These are phyloP conservation scores for Ploettnerulaceae sp. DNA, from an alignment of 2,329 filamentous ascomycete species.

Conservation along the genomic window DNA sequence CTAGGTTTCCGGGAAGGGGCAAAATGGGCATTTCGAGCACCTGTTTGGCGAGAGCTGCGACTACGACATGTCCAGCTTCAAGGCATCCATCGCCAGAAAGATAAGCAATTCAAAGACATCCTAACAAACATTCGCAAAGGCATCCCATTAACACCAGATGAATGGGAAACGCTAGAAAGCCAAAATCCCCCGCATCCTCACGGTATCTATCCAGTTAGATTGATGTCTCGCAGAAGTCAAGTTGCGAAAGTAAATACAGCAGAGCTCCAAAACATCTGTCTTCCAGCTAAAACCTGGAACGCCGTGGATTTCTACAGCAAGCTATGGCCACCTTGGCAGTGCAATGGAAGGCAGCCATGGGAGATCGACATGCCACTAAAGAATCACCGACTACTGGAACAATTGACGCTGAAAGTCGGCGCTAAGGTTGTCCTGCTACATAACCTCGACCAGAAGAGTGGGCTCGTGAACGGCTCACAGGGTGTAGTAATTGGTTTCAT, in stretches of 20 bases:
- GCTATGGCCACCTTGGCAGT: not conserved
- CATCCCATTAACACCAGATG: conserved; percentile 10
- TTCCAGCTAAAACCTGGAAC: conserved; percentile 14
- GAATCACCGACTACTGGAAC: conserved; percentile 19
- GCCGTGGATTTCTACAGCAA: conserved; percentile 13
- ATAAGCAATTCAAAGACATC: conserved; percentile 24
- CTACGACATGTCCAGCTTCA: conserved; percentile 25
- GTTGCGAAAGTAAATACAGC: conserved; percentile 19
- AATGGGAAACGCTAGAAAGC: conserved; percentile 24
- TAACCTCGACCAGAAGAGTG: conserved; percentile 18
- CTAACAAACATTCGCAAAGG: conserved; percentile 30
- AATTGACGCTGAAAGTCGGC: conserved; percentile 24
- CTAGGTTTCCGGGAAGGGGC: conserved; percentile 11
- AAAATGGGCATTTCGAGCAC: conserved; percentile 30
- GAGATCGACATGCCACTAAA: conserved; percentile 16
- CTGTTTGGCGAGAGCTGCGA: conserved; percentile 24
- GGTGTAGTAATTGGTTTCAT: conserved; percentile 25
- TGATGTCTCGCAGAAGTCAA: conserved; percentile 23
- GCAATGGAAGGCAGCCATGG: not conserved
- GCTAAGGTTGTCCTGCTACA: conserved; percentile 29
- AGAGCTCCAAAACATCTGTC: conserved; percentile 3
- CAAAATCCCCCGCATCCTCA: conserved; percentile 14
- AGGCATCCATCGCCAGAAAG: conserved; percentile 31
- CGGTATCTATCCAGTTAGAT: conserved; percentile 18
- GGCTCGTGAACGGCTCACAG: conserved; percentile 31